phyloP scores from a whole-genome alignment of 2,329 filamentous ascomycete genomes.

The Boeremia lycopersici region DNA sequence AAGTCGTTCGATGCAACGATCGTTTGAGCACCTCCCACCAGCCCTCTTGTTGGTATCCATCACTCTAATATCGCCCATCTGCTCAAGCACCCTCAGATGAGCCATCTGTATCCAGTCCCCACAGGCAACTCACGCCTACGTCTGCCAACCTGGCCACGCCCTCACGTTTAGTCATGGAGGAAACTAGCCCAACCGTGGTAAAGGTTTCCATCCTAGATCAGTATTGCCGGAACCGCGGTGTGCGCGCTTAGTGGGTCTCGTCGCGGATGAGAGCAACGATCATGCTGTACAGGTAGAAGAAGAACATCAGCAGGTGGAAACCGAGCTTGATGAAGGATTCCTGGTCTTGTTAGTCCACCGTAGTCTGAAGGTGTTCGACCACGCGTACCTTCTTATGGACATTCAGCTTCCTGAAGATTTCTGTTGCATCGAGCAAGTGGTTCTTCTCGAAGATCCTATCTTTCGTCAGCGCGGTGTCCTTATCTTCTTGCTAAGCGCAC shows the following conservation, averaged over 20 bases:
- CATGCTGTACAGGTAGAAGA: constrained; percentile 99
- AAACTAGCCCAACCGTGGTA: not conserved
- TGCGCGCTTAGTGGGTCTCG: constrained; percentile 71
- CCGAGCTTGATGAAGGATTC: constrained; percentile 99
- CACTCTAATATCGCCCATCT: not conserved
- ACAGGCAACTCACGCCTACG: not conserved
- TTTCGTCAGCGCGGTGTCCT: constrained; percentile 41
- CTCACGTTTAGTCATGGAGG: not conserved
- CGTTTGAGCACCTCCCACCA: not conserved
- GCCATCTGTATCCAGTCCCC: not conserved
- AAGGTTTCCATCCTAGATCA: not conserved
- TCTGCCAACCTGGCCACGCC: not conserved
- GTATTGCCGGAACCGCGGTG: not conserved
- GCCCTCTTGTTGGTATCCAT: constrained; percentile 14
- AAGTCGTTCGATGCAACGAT: constrained; percentile 21
- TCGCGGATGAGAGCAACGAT: constrained; percentile 96
- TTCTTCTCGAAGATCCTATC: constrained; percentile 93
- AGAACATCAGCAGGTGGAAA: constrained; percentile 99
- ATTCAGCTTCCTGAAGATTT: constrained; percentile 99
- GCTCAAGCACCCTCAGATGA: not conserved
- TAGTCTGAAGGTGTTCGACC: not conserved
- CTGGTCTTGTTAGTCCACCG: constrained; percentile 53
- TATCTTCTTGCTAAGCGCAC: constrained; percentile 45
- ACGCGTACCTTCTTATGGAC: constrained; percentile 90
- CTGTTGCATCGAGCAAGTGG: constrained; percentile 94